Evolutionary conservation across 2,329 filamentous ascomycete species (phyloP).

Genomic region (Colletotrichum liriopes): DNA sequence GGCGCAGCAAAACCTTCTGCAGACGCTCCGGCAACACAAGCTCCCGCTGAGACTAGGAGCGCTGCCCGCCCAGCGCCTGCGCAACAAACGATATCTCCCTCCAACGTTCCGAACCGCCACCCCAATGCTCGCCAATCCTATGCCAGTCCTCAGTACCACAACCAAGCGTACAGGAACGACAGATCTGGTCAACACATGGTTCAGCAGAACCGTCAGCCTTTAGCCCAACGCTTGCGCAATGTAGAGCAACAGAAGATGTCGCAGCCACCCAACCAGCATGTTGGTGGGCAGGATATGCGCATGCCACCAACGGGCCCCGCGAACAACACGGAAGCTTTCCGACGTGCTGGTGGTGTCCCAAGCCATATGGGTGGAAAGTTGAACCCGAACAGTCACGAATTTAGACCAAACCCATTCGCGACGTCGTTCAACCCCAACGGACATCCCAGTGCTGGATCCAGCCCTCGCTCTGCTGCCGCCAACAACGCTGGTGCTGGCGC

Average conservation of each 20-base stretch:
- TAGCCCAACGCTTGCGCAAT: conserved; percentile 67
- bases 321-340: conserved; percentile 68
- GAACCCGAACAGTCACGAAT: conserved; percentile 81
- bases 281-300: conserved; percentile 76
- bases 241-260: conserved; percentile 68
- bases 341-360: conserved; percentile 67
- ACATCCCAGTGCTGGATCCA: conserved; percentile 78
- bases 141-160: conserved; percentile 62
- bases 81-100: conserved; percentile 51
- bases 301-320: conserved; percentile 82
- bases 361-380: conserved; percentile 70
- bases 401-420: conserved; percentile 87
- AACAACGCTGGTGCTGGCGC: conserved; percentile 61
- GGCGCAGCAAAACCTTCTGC: conserved; percentile 57
- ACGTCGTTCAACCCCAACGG: conserved; percentile 83
- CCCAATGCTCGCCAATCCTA: conserved; percentile 65
- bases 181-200: conserved; percentile 61
- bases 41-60: conserved; percentile 49
- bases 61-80: conserved; percentile 53
- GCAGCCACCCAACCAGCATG: conserved; percentile 62
- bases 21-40: conserved; percentile 44
- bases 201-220: conserved; percentile 57
- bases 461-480: conserved; percentile 75
- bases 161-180: conserved; percentile 64
- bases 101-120: conserved; percentile 60